Conservation (phyloP, 306 rosid genomes). For the Trifolium pratense region DNA sequence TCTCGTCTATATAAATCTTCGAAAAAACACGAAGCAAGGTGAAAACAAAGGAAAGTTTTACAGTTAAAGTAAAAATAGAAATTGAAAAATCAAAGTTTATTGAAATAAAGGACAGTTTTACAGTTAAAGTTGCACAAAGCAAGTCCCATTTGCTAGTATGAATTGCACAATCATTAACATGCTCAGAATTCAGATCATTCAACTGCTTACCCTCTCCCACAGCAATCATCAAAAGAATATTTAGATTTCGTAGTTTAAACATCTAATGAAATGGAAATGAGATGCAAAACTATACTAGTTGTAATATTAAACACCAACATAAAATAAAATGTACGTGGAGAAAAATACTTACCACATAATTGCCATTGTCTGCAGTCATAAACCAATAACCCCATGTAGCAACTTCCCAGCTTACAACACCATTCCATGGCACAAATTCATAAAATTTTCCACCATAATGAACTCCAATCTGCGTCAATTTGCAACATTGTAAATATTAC, state of each 20-base stretch:
- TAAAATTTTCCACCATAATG: conserved; percentile 79
- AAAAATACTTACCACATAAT: conserved; percentile 60
- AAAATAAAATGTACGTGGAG: conserved; percentile 12
- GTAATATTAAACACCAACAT: conserved; percentile 20
- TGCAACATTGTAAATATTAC: conserved; percentile 40
- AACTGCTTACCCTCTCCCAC: conserved; percentile 4
- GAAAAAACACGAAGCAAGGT: background rate
- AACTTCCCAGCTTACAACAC: conserved; percentile 79
- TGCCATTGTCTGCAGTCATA: conserved; percentile 74
- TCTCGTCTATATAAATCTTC: background rate
- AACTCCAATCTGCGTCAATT: conserved; percentile 75
- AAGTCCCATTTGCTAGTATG: conserved; percentile 21
- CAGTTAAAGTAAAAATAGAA: background rate
- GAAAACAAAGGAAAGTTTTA: background rate
- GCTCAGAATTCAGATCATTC: conserved; percentile 26
- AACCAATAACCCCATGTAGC: conserved; percentile 89
- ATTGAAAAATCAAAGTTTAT: background rate
- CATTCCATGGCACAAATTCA: conserved; percentile 96
- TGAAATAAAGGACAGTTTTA: background rate
- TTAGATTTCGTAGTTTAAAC: background rate
- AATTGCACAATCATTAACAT: conserved; percentile 12
- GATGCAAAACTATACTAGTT: conserved; percentile 23
- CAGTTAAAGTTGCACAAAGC: background rate
- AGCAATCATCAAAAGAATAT: background rate
- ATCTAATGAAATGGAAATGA: conserved; percentile 23